These are phyloP conservation scores for Pisolithus thermaeus DNA, from an alignment of 1,284 basidiomycete species.

Conservation along the genomic window DNA sequence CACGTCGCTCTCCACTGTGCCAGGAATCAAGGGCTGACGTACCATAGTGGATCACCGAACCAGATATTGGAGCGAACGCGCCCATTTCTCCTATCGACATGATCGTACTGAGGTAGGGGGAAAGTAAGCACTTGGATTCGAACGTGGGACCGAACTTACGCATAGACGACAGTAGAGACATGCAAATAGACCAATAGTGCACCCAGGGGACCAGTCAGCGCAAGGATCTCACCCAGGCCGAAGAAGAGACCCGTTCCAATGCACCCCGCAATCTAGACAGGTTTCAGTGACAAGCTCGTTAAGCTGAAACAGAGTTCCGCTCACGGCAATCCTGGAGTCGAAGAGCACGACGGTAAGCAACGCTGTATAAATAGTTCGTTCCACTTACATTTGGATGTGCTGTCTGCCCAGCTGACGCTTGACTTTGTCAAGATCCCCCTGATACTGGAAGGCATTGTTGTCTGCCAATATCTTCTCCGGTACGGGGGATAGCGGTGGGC, in stretches of 20 bases:
- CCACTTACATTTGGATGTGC: slow-evolving; percentile 24
- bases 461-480: not conserved
- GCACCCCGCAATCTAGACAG: slow-evolving; percentile 58
- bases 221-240: slow-evolving; percentile 63
- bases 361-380: no score
- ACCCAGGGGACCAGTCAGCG: slow-evolving; percentile 51
- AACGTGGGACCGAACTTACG: slow-evolving; percentile 32
- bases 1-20: not conserved
- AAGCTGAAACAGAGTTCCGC: slow-evolving; percentile 14
- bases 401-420: slow-evolving; percentile 19
- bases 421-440: slow-evolving; percentile 16
- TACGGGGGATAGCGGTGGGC: not conserved
- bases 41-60: slow-evolving; percentile 69
- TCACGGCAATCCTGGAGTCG: slow-evolving; percentile 49
- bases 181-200: slow-evolving; percentile 57
- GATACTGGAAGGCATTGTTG: slow-evolving; percentile 13
- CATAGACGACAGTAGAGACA: slow-evolving; percentile 58
- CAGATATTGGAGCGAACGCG: slow-evolving; percentile 64
- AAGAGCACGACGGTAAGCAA: slow-evolving; percentile 1
- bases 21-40: not conserved
- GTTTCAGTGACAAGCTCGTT: not conserved
- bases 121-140: not conserved
- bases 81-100: slow-evolving; percentile 70
- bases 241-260: slow-evolving; percentile 80
- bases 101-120: slow-evolving; percentile 42